Base-by-base conservation (phyloP, 2,329 filamentous ascomycete genomes). In the Bipolaris oryzae region DNA sequence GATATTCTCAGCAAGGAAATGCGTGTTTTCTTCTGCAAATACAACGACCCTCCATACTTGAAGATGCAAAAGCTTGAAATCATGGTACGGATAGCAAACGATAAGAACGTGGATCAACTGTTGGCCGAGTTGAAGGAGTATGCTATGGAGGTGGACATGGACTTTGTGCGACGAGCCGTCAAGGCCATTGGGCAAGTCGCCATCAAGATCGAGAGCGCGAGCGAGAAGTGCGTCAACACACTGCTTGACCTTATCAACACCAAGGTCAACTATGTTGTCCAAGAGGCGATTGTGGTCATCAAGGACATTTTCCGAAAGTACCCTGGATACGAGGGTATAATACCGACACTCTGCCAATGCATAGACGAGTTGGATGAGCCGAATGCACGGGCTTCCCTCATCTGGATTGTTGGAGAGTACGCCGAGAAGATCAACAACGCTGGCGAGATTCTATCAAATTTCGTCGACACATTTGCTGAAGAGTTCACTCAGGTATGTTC, bases 331-430 rank as follows among this genome's bases (percentile, higher is more conserved):
- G 95, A 99, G 78, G 95, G 93, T 25, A 96, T 99, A 66, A 99
- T 99, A 68, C 94, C 94, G 2, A 96, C 92, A 0, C 84, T 99
- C 13, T 99, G 96, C 81, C 87, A 97, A 76, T 92, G 96, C 73
- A 97, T 99, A 60, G 95, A 99, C 69, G 95, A 99, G 68, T 78
- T 99, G 64, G 95, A 99, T 72, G 95, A 99, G 77, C 93, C 94
- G 1, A 89, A 92, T 68, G 95, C 95, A 6, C 84, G 95, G 70
- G 93, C 90, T 2, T 90, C 94, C 20, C 81, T 99, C 57, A 98
- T 99, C 71, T 99, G 95, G 95, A 98, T 99, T 66, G 94, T 99
- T 5, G 95, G 95, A 66, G 95, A 99, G 76, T 99, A 99, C 74
- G 95, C 95, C 0, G 95, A 99, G 81, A 99, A 99, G 83, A 99